Conservation (phyloP, 441 rosid genomes). For the Euphorbia corollata region DNA sequence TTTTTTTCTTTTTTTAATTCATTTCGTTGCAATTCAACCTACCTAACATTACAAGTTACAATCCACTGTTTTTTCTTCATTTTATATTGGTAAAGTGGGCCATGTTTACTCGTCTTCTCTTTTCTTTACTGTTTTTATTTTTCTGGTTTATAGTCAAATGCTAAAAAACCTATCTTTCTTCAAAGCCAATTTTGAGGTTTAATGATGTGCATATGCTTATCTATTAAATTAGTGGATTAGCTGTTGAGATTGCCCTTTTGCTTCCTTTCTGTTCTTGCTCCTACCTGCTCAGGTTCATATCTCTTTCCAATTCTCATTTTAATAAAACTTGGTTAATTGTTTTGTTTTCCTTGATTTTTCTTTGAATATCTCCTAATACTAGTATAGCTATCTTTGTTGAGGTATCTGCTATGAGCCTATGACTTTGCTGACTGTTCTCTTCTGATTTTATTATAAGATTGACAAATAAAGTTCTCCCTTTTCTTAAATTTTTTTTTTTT, state of each 20-base stretch:
- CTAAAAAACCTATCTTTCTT: slow-evolving; percentile 9
- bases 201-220: slow-evolving; percentile 19
- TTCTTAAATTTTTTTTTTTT: neutral
- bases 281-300: neutral
- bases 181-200: slow-evolving; percentile 23
- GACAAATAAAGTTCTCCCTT: neutral
- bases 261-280: slow-evolving; percentile 15
- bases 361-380: neutral
- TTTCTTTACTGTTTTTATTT: slow-evolving; percentile 10
- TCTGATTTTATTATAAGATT: neutral
- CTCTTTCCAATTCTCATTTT: neutral
- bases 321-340: neutral
- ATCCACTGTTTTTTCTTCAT: slow-evolving; percentile 9
- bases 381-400: slow-evolving; percentile 7
- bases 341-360: slow-evolving; percentile 3
- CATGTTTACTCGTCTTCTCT: neutral
- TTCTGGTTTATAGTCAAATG: slow-evolving; percentile 28
- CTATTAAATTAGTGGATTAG: slow-evolving; percentile 29
- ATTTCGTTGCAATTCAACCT: slow-evolving; percentile 14
- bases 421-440: neutral
- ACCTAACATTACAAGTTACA: slow-evolving; percentile 27
- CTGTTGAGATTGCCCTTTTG: neutral
- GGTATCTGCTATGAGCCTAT: neutral
- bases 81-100: slow-evolving; percentile 4
- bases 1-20: slow-evolving; percentile 6